Evolutionary conservation across 768 basidiomycete species (phyloP), one percentile per base, ranked within the genome.

Genomic region (Trametes villosa): DNA sequence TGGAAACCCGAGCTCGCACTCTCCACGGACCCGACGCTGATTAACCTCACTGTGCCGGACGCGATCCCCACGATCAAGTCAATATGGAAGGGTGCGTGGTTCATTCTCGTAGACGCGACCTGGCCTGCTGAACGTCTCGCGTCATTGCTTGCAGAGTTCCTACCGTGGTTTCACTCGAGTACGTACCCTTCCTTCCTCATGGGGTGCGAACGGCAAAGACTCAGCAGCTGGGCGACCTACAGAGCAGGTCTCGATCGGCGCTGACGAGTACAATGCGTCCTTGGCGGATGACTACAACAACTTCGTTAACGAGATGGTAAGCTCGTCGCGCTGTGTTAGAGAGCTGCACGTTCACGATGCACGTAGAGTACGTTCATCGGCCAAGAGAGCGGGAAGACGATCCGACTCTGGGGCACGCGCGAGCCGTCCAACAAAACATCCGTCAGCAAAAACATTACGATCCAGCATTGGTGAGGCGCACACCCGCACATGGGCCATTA

Each of bases 401-500:
- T 80, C 27, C 77, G 80, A 18, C 67, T 71, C 0, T 81, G 80
- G 80, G 76, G 78, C 4, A 77, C 79, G 5, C 69, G 75, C 60
- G 77, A 79, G 63, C 74, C 78, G 7, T 76, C 75, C 33, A 71
- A 68, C 20, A 70, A 61, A 0, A 67, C 74, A 4, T 71, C 74
- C 34, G 72, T 81, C 45, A 74, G 73, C 41, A 76, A 71, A 55
- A 73, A 73, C 51, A 72, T 81, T 22, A 81, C 78, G 12, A 76
- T 80, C 57, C 79, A 81, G 47, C 80, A 81, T 55, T 81, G 80
- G 79, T 70, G 44, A 26, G 53, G n/a, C n/a, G n/a, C n/a, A n/a
- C n/a, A n/a, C n/a, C n/a, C n/a, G n/a, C n/a, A n/a, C n/a, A n/a
- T n/a, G n/a, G n/a, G n/a, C n/a, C n/a, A n/a, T n/a, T n/a, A n/a